These are phyloP conservation scores for Clavispora asparagi DNA, from an alignment of 805 yeast species.

Conservation along the genomic window DNA sequence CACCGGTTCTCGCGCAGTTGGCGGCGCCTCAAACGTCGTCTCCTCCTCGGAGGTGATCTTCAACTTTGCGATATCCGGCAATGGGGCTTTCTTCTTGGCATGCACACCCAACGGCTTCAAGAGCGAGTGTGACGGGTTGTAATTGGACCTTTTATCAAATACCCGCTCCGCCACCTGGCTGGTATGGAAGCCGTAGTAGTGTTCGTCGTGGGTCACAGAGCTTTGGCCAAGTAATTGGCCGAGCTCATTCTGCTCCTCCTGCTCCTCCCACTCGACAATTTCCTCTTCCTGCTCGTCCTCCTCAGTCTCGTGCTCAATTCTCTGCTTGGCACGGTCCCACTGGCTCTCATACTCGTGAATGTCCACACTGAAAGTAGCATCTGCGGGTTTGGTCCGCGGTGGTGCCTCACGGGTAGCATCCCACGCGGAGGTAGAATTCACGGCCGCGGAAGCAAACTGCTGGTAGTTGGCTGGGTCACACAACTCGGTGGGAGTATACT, in stretches of 20 bases:
- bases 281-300: not conserved
- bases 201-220: not conserved
- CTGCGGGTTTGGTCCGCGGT: constrained; percentile 19
- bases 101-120: not conserved
- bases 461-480: constrained; percentile 29
- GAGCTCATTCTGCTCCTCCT: not conserved
- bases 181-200: constrained; percentile 9
- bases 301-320: not conserved
- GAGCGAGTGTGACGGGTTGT: constrained; percentile 23
- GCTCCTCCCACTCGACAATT: not conserved
- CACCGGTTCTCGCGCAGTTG: not conserved
- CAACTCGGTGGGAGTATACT: constrained; percentile 17
- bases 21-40: not conserved
- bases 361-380: constrained; percentile 9
- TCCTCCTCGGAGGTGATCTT: not conserved
- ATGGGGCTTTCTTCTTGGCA: not conserved
- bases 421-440: constrained; percentile 23
- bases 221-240: not conserved
- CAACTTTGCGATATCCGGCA: not conserved
- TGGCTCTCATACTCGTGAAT: constrained; percentile 16
- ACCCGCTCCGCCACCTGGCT: constrained; percentile 25
- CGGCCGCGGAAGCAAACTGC: constrained; percentile 11
- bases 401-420: constrained; percentile 41
- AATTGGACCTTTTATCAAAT: constrained; percentile 24
- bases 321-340: constrained; percentile 23